Conservation (phyloP, 2,329 filamentous ascomycete species). For the Nannizziopsis arthrosporioides region DNA sequence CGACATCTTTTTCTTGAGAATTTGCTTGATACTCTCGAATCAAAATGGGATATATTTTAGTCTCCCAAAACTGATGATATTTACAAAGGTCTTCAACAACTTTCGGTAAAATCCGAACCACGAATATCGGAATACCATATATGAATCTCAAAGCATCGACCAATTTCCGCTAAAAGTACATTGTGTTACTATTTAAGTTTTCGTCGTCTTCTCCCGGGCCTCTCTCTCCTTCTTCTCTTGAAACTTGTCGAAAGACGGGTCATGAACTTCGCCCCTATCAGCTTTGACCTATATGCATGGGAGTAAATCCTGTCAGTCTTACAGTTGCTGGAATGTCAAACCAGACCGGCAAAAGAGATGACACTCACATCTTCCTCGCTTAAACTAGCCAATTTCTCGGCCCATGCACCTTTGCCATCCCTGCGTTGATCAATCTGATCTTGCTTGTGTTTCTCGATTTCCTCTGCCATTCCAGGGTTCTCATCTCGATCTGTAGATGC, state of each 20-base stretch:
- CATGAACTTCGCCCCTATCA: slow-evolving; percentile 41
- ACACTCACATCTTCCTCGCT: slow-evolving; percentile 60
- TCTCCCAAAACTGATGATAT: no score
- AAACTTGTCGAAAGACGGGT: slow-evolving; percentile 4
- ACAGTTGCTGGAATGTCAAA: neutral
- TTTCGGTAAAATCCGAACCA: neutral
- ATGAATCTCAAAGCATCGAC: neutral
- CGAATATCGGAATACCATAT: neutral
- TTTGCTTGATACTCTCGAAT: neutral
- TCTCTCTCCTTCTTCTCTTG: slow-evolving; percentile 40
- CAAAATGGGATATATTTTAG: no score
- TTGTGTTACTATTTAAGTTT: neutral
- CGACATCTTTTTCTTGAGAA: neutral
- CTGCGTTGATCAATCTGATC: slow-evolving; percentile 42
- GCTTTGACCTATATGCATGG: slow-evolving; percentile 41
- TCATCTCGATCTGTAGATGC: slow-evolving; percentile 7
- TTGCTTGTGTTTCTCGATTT: slow-evolving; percentile 49
- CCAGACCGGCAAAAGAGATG: neutral
- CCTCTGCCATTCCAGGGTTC: slow-evolving; percentile 24
- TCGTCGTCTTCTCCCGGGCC: neutral
- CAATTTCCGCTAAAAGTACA: neutral
- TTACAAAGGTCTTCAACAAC: no score
- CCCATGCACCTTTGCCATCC: slow-evolving; percentile 61
- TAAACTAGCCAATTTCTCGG: slow-evolving; percentile 62
- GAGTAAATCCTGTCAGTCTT: slow-evolving; percentile 1